Evolutionary conservation across 2,329 filamentous ascomycete genomes (phyloP).

Genomic region (Fusarium nygamai): DNA sequence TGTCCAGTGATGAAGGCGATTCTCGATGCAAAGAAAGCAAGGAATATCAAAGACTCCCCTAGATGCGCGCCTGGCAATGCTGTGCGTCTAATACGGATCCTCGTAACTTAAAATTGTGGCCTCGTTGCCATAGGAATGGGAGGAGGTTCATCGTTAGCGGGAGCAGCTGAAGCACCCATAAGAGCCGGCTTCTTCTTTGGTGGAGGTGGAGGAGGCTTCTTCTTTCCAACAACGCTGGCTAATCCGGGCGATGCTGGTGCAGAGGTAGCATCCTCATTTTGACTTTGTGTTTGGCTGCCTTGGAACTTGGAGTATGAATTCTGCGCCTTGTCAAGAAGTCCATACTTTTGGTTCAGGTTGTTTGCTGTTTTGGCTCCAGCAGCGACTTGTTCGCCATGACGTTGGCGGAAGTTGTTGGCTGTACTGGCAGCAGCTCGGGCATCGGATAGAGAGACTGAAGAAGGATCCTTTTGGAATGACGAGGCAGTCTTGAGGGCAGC

Average conservation of each 20-base stretch:
- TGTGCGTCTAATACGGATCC: background rate
- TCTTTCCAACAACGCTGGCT: constrained; percentile 53
- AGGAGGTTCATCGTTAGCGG: constrained; percentile 54
- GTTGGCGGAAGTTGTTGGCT: constrained; percentile 74
- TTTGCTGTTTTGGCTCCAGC: constrained; percentile 67
- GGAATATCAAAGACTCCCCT: constrained; percentile 4
- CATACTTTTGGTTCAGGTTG: constrained; percentile 70
- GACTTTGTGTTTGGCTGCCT: constrained; percentile 28
- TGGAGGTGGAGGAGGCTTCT: constrained; percentile 64
- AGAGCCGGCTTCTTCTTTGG: constrained; percentile 63
- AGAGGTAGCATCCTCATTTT: constrained; percentile 12
- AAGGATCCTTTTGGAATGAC: constrained; percentile 68
- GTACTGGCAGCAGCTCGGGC: constrained; percentile 67
- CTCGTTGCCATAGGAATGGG: constrained; percentile 64
- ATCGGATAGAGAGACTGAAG: constrained; percentile 69
- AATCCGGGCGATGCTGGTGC: constrained; percentile 20
- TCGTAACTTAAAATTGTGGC: constrained; percentile 54
- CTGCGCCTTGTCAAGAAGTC: constrained; percentile 55
- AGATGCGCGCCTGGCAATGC: constrained; percentile 23
- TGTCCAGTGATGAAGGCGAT: background rate
- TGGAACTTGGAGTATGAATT: constrained; percentile 38
- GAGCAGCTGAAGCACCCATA: constrained; percentile 27
- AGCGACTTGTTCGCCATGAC: constrained; percentile 74
- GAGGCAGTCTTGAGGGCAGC: constrained; percentile 69
- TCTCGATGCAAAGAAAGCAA: background rate